Base-by-base conservation (phyloP, 139 green algal genomes). In the Monoraphidium neglectum region DNA sequence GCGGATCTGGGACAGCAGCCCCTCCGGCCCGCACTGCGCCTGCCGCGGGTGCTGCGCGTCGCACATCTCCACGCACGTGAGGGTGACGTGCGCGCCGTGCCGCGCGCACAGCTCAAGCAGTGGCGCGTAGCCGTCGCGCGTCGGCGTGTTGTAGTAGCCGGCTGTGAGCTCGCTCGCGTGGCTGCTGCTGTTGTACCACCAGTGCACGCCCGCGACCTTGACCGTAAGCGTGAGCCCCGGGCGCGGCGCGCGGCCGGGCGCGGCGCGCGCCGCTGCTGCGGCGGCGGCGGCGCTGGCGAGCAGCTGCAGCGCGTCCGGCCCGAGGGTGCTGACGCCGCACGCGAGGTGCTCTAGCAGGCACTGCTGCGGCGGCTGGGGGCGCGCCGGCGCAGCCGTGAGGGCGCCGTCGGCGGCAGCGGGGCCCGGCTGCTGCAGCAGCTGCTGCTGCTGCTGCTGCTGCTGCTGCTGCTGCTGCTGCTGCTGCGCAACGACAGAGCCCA, bases 31-130 rank as follows among this genome's bases (percentile, higher is more conserved):
- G 80, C 95, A 98, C 61, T 89, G 74, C 28, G 94, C 93, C 38
- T 93, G 80, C 21, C 77, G 70, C 36, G 95, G 93, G 76, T 99
- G 96, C 91, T 99, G 95, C 24, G 76, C 72, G 68, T 99, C 95
- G 75, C 91, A 91, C 96, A 99, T 99, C 79, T 99, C 96, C 24
- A 98, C 91, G 78, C 96, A 99, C 18, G 96, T 99, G 60, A 99
- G 91, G 4, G 95, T 99, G 32, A 98, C 80, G n/a, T 74, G 78
- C 1, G 84, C 90, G 15, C 85, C 90, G 70, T 97, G 76, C 68
- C 87, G 84, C 10, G 85, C 88, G 62, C 90, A 94, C 36, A 97
- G 61, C 38, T 89, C 74, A 16, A 95, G 67, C 4, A 97, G 86
- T 1, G 72, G 53, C 6, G 73, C 72, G 82, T 99, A 99, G 57